Percentiles rank a stretch among this genome's conserved stretches.
These are phyloP conservation scores for Anastatica hierochuntica DNA, from an alignment of 345 rosid species.

Conservation along the genomic window DNA sequence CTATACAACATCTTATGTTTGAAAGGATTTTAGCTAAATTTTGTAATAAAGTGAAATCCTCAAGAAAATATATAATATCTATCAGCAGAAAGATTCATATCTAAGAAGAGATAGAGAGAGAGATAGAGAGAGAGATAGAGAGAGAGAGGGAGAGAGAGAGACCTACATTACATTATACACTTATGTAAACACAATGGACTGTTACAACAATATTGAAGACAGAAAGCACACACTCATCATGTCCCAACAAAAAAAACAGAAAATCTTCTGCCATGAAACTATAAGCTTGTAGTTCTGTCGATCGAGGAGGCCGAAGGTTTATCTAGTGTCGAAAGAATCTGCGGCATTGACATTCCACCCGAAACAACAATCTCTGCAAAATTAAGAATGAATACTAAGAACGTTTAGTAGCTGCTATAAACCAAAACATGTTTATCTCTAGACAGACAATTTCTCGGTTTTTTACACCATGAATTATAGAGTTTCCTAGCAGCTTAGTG, in stretches of 20 bases:
- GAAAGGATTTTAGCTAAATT: too few species aligned
- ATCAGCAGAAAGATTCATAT: too few species aligned
- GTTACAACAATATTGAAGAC: constrained; percentile 16
- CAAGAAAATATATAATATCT: too few species aligned
- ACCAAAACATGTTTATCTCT: not conserved
- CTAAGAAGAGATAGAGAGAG: too few species aligned
- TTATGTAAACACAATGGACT: constrained; percentile 17
- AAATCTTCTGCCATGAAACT: constrained; percentile 1
- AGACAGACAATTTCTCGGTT: not conserved
- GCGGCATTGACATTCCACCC: constrained; percentile 99
- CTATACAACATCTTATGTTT: too few species aligned
- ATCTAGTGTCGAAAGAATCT: constrained; percentile 64
- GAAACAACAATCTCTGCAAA: constrained; percentile 93
- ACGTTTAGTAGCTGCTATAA: not conserved
- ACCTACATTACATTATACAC: constrained; percentile 27
- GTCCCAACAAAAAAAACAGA: constrained; percentile 9
- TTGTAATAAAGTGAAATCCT: too few species aligned
- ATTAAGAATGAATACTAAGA: not conserved
- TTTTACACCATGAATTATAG: too few species aligned
- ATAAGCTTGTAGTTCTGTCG: constrained; percentile 28
- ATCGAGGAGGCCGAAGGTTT: constrained; percentile 22
- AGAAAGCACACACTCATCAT: not conserved
- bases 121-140: too few species aligned
- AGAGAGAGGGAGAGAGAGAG: not conserved
- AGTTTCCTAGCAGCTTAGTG: too few species aligned